Percentiles rank a stretch among this genome's conserved stretches.
Conservation (phyloP, 225 moss, liverwort and hornwort species). For the Sphagnum tenellum region DNA sequence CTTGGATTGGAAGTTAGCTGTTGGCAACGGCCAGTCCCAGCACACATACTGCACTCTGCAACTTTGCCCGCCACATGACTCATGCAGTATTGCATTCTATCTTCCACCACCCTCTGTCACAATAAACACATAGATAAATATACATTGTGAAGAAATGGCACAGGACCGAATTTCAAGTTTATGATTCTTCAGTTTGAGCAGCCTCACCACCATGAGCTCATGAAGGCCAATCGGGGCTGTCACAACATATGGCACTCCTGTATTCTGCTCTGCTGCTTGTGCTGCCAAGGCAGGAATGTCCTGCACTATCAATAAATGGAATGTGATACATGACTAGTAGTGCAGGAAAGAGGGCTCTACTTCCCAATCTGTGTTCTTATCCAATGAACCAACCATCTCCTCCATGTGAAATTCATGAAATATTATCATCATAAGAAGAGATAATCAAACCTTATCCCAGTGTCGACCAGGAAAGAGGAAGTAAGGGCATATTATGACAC, state of each 20-base stretch:
- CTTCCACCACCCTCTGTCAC: conserved; percentile 46
- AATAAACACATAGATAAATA: neutral
- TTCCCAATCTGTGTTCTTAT: neutral
- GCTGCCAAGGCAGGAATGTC: conserved; percentile 79
- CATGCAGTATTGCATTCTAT: conserved; percentile 83
- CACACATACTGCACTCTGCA: conserved; percentile 75
- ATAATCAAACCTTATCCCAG: conserved; percentile 53
- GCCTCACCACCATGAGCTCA: conserved; percentile 70
- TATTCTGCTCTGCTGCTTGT: conserved; percentile 62
- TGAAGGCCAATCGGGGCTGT: conserved; percentile 92
- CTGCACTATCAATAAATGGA: conserved; percentile 8
- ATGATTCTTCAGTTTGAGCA: too few species aligned
- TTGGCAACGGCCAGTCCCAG: conserved; percentile 71
- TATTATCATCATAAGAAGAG: too few species aligned
- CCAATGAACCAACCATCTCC: too few species aligned
- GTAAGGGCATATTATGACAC: conserved; percentile 78
- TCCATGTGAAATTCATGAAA: too few species aligned
- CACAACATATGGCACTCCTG: conserved; percentile 52
- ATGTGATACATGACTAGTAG: conserved; percentile 1
- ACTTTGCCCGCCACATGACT: conserved; percentile 59
- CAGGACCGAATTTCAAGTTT: too few species aligned
- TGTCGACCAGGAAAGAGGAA: conserved; percentile 88
- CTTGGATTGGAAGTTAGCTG: conserved; percentile 22
- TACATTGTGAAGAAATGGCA: neutral
- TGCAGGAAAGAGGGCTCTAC: neutral